phyloP scores from a whole-genome alignment of 345 rosid species.

The Iberis pinnata region DNA sequence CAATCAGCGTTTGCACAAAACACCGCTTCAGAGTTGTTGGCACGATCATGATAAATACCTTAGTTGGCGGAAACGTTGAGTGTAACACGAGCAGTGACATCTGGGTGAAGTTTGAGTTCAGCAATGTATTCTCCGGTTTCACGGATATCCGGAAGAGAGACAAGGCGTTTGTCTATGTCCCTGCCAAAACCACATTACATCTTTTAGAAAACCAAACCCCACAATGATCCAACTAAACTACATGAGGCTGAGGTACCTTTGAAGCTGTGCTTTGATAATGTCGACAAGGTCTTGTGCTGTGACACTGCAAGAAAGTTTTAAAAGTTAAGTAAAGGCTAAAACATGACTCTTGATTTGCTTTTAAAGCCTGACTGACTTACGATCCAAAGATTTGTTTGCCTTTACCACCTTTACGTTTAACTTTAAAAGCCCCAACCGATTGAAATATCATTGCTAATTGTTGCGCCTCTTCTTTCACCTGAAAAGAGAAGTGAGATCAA shows the following conservation, averaged over 20 bases:
- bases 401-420: conserved; percentile 92
- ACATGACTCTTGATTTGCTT: not conserved
- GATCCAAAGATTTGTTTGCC: conserved; percentile 82
- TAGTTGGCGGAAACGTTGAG: conserved; percentile 73
- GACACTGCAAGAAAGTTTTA: conserved; percentile 44
- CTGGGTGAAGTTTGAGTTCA: conserved; percentile 90
- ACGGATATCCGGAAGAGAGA: conserved; percentile 74
- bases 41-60: conserved; percentile 10
- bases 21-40: too few relatives aligned
- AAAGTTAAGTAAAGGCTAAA: conserved; percentile 15
- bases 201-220: too few relatives aligned
- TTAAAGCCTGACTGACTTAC: conserved; percentile 37
- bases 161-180: conserved; percentile 80
- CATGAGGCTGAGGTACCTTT: conserved; percentile 42
- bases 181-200: too few relatives aligned
- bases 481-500: conserved; percentile 14
- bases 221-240: not conserved
- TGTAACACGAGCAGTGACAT: conserved; percentile 74
- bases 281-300: conserved; percentile 91
- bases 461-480: conserved; percentile 94
- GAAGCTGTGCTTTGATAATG: conserved; percentile 87
- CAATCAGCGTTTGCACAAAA: too few relatives aligned
- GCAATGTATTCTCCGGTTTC: conserved; percentile 90
- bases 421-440: conserved; percentile 89
- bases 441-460: conserved; percentile 75